Percentiles rank a stretch among this genome's conserved stretches.
These are phyloP conservation scores for Mycena floridula DNA, from an alignment of 768 basidiomycete genomes.

Conservation along the genomic window DNA sequence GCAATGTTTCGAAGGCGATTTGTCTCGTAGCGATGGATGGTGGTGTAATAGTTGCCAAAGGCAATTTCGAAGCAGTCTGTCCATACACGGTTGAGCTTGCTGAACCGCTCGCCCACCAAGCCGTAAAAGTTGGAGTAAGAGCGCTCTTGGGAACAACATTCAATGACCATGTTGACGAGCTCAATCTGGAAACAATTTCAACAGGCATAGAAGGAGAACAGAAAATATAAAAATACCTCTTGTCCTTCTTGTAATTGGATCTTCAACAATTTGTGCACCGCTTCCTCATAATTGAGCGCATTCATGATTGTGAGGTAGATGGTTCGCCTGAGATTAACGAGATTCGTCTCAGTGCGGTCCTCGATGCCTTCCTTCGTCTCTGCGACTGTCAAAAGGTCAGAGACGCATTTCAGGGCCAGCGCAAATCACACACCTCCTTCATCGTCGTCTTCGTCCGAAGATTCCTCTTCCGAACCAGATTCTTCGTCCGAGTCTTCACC, in stretches of 20 bases:
- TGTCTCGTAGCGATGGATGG: slow-evolving; percentile 98
- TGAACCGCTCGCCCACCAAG: slow-evolving; percentile 91
- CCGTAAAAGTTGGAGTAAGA: slow-evolving; percentile 98
- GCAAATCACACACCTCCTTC: slow-evolving; percentile 29
- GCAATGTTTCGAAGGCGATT: slow-evolving; percentile 97
- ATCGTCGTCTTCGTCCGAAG: slow-evolving; percentile 58
- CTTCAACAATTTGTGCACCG: slow-evolving; percentile 95
- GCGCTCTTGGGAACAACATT: slow-evolving; percentile 99
- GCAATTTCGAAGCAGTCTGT: slow-evolving; percentile 83
- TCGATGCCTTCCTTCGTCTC: slow-evolving; percentile 86
- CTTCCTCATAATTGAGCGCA: slow-evolving; percentile 96
- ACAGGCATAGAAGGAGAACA: not conserved
- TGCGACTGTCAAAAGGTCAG: slow-evolving; percentile 35
- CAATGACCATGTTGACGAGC: slow-evolving; percentile 96
- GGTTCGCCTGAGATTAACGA: slow-evolving; percentile 88
- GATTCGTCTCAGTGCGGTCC: slow-evolving; percentile 90
- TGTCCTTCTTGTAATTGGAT: slow-evolving; percentile 88
- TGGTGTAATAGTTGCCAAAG: slow-evolving; percentile 87
- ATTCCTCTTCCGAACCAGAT: slow-evolving; percentile 59
- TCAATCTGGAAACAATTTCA: slow-evolving; percentile 68
- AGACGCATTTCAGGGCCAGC: not conserved
- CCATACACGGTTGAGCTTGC: slow-evolving; percentile 94
- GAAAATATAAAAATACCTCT: slow-evolving; percentile 52
- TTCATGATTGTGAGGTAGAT: slow-evolving; percentile 99
- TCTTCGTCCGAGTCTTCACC: slow-evolving; percentile 81